These are phyloP conservation scores for Phoenix roebelenii DNA, from an alignment of 176 grass and related monocot genomes.

Conservation along the genomic window DNA sequence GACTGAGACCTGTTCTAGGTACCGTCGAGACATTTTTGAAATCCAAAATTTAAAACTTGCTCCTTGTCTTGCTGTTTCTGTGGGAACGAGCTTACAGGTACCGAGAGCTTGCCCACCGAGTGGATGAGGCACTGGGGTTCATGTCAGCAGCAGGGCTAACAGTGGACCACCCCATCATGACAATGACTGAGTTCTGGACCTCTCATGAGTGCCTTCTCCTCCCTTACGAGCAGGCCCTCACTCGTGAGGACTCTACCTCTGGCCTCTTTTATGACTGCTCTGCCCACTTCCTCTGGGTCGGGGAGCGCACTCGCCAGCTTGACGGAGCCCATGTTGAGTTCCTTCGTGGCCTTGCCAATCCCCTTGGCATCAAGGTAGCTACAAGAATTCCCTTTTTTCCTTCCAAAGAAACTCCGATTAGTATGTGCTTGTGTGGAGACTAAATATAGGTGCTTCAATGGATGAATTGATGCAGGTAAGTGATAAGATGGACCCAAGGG, in stretches of 20 bases:
- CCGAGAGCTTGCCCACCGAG: slow-evolving; percentile 12
- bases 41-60: too few relatives aligned
- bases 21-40: too few relatives aligned
- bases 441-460: too few relatives aligned
- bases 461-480: slow-evolving; percentile 31
- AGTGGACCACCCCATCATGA: slow-evolving; percentile 2
- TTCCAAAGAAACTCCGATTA: too few relatives aligned
- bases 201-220: slow-evolving; percentile 19
- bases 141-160: slow-evolving; percentile 11
- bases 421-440: too few relatives aligned
- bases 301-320: slow-evolving; percentile 12
- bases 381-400: too few relatives aligned
- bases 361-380: slow-evolving; percentile 13
- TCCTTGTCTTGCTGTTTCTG: too few relatives aligned
- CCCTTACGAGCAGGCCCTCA: slow-evolving; percentile 15
- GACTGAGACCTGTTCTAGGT: too few relatives aligned
- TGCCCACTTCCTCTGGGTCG: slow-evolving; percentile 21
- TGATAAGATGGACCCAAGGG: slow-evolving; percentile 42
- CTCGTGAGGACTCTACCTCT: slow-evolving; percentile 11
- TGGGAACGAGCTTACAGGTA: background rate
- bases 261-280: slow-evolving; percentile 17
- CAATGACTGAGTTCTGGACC: slow-evolving; percentile 14
- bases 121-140: slow-evolving; percentile 18
- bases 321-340: slow-evolving; percentile 15
- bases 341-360: slow-evolving; percentile 13